phyloP scores from a whole-genome alignment of 2,329 filamentous ascomycete genomes.

The Cladosporium sp. region DNA sequence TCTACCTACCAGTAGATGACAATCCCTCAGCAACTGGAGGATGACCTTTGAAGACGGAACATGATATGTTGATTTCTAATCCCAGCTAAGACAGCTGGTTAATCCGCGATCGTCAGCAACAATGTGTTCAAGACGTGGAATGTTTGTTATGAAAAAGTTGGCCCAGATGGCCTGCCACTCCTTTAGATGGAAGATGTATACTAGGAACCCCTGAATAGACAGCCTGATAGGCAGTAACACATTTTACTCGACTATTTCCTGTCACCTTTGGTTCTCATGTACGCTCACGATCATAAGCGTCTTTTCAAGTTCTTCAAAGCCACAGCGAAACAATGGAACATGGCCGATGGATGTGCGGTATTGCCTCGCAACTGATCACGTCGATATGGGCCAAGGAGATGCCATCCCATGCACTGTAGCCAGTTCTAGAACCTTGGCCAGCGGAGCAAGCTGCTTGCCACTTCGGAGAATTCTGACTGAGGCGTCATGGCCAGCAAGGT shows the following conservation, averaged over 20 bases:
- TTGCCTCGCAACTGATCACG: not conserved
- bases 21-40: not conserved
- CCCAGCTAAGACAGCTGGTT: not conserved
- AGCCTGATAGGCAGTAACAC: not conserved
- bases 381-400: not conserved
- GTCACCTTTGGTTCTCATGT: not conserved
- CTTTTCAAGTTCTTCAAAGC: not conserved
- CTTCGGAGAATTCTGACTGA: no score
- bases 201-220: not conserved
- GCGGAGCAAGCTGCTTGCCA: no score
- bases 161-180: constrained; percentile 13
- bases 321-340: not conserved
- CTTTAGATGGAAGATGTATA: constrained; percentile 13
- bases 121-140: not conserved
- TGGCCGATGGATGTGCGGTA: not conserved
- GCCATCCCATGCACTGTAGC: no score
- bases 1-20: constrained; percentile 3
- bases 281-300: not conserved
- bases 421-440: no score
- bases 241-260: not conserved
- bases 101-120: not conserved
- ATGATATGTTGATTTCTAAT: not conserved
- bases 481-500: no score
- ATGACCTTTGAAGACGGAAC: not conserved
- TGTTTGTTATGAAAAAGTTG: constrained; percentile 7